A percentile compares a stretch with the other conserved stretches of the same genome.
Evolutionary conservation across 1,139 yeast species (phyloP).

Genomic region (Fermentozyma sake): DNA sequence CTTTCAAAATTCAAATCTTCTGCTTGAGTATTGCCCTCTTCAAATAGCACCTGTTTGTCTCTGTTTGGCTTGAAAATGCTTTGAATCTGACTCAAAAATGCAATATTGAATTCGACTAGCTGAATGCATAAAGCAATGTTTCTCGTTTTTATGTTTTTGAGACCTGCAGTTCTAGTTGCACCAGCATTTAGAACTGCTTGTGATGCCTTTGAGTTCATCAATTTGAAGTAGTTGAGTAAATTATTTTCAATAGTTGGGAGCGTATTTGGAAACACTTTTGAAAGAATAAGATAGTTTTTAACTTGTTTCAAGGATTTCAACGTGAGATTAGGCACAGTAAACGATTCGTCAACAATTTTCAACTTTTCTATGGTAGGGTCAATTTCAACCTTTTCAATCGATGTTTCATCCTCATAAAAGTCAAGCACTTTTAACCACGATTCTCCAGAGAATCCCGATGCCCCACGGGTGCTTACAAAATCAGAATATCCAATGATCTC

Average conservation of each 20-base stretch:
- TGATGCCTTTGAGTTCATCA: conserved; percentile 52
- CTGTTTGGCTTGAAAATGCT: conserved; percentile 11
- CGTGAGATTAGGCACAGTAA: conserved; percentile 42
- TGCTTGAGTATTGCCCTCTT: neutral
- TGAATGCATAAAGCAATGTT: conserved; percentile 71
- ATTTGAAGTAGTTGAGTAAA: conserved; percentile 47
- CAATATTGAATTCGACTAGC: conserved; percentile 39
- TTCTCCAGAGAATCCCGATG: conserved; percentile 25
- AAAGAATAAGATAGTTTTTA: conserved; percentile 47
- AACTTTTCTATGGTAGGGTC: conserved; percentile 20
- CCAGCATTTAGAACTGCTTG: conserved; percentile 73
- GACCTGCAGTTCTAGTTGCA: conserved; percentile 71
- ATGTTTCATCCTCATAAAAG: conserved; percentile 11
- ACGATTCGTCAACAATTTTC: conserved; percentile 32
- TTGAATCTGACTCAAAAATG: conserved; percentile 19
- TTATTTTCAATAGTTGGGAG: conserved; percentile 32
- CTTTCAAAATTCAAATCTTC: conserved; percentile 38
- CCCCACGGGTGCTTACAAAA: conserved; percentile 31
- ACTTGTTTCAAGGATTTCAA: conserved; percentile 31
- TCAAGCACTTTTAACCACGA: conserved; percentile 46
- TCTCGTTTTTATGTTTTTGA: conserved; percentile 71
- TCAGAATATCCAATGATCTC: conserved; percentile 51
- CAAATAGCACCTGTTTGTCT: conserved; percentile 3
- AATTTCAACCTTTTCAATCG: conserved; percentile 1
- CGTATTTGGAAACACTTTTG: conserved; percentile 45